phyloP scores from a whole-genome alignment of 202 grass and related monocot species.

The Sporobolus alterniflorus region DNA sequence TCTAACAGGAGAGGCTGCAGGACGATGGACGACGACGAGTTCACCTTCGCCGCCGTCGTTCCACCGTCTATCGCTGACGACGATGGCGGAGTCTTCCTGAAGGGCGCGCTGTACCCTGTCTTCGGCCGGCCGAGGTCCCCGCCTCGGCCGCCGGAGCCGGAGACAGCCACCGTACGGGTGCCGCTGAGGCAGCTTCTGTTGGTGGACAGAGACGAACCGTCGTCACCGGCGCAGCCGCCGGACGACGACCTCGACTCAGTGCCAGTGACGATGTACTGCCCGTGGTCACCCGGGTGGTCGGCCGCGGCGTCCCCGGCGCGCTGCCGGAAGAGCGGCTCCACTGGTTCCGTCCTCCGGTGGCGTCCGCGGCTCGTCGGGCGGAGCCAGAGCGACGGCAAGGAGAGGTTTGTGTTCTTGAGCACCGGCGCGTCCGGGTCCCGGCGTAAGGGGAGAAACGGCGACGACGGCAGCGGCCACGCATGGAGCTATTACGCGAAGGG shows the following conservation, averaged over 20 bases:
- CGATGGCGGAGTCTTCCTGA: not conserved
- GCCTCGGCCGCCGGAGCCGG: slow-evolving; percentile 11
- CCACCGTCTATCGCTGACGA: not conserved
- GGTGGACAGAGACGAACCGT: slow-evolving; percentile 35
- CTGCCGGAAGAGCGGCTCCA: slow-evolving; percentile 77
- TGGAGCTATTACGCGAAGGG: slow-evolving; percentile 43
- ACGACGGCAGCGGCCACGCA: slow-evolving; percentile 13
- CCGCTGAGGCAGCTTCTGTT: slow-evolving; percentile 50
- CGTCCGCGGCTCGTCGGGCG: slow-evolving; percentile 47
- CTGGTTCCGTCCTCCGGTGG: slow-evolving; percentile 63
- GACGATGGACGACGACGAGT: slow-evolving; percentile 30
- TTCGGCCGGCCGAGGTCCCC: slow-evolving; percentile 53
- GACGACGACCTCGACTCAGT: not conserved
- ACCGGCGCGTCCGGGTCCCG: not conserved
- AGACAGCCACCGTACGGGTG: slow-evolving; percentile 25
- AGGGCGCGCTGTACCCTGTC: slow-evolving; percentile 45
- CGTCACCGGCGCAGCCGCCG: not conserved
- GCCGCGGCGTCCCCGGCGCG: not conserved
- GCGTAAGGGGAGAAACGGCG: not conserved
- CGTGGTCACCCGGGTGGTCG: slow-evolving; percentile 17
- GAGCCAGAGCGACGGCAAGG: slow-evolving; percentile 83
- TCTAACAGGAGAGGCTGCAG: not conserved
- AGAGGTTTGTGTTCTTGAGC: slow-evolving; percentile 63
- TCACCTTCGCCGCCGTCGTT: slow-evolving; percentile 53
- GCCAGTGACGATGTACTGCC: slow-evolving; percentile 27